Evolutionary conservation across 139 green algal genomes (phyloP).

Genomic region (Chlorella sp.): DNA sequence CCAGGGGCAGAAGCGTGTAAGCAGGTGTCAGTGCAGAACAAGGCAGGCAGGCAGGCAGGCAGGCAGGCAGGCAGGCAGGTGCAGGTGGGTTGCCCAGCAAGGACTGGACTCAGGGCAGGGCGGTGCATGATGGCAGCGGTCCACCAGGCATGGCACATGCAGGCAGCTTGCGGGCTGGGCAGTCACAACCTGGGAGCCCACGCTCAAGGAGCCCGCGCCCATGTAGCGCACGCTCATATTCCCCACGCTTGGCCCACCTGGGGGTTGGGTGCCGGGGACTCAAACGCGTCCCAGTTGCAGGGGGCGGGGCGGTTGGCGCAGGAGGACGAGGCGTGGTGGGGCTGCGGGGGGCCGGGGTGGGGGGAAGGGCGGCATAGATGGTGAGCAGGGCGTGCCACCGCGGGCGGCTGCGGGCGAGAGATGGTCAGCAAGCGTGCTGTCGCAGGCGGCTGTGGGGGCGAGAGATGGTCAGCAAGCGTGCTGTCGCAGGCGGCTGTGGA

Average conservation of each 20-base stretch:
- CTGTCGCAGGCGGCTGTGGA: background rate
- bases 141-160: background rate
- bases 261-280: constrained; percentile 25
- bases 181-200: no score
- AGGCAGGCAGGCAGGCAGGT: background rate
- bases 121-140: background rate
- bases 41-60: background rate
- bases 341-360: background rate
- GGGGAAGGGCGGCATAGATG: no score
- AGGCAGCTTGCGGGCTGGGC: background rate
- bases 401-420: background rate
- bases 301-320: constrained; percentile 43
- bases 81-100: background rate
- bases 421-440: background rate
- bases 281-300: constrained; percentile 18
- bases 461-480: background rate
- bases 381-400: background rate
- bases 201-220: no score
- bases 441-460: background rate
- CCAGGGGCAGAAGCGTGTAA: background rate
- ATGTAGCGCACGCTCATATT: no score
- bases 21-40: background rate
- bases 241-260: background rate
- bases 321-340: constrained; percentile 57
- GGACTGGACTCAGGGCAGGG: background rate